Evolutionary conservation across 2,329 filamentous ascomycete species (phyloP), one percentile per base, ranked within the genome.

Genomic region (Bipolaris oryzae): DNA sequence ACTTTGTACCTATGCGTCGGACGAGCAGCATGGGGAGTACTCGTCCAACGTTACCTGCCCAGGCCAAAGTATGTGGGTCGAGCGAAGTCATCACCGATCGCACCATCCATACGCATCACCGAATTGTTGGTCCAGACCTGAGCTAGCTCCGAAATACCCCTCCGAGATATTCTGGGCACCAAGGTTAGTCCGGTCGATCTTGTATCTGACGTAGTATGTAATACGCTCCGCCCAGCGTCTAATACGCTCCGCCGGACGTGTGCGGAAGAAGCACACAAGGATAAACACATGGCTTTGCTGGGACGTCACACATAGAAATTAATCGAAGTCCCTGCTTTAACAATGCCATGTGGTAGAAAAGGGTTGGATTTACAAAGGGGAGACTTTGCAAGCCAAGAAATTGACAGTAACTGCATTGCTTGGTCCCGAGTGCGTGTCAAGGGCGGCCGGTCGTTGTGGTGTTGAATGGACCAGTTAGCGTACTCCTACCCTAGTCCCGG

Each of bases 391-490:
- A 42, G 9, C 20, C 20, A 10, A n/a, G 39, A 21, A 25, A 25
- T 15, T n/a, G 39, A 42, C 13, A 10, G 25, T 15, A 25, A 15
- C 15, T 13, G 16, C 44, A 20, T 38, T 18, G 47, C 25, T 38
- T 20, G 39, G 33, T 31, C 23, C 38, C 21, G 23, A 13, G 31
- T 43, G 39, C 16, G 5, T 15, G 46, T 50, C 20, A 38, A n/a
- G 38, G 39, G 39, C 33, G 34, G 38, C 39, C 35, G 20, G 5
- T 39, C 37, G 15, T 20, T 21, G 28, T 51, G 31, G 41, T 45
- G 33, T 35, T 25, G 13, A 48, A 55, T 55, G 47, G 53, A 34
- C 41, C 31, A 37, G 44, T 54, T 54, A 54, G 28, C 21, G 23
- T 42, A 23, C 39, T 11, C 10, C 11, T 15, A n/a, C 39, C 15